phyloP scores from a whole-genome alignment of 176 grass and related monocot genomes.

The Phyllostachys edulis region DNA sequence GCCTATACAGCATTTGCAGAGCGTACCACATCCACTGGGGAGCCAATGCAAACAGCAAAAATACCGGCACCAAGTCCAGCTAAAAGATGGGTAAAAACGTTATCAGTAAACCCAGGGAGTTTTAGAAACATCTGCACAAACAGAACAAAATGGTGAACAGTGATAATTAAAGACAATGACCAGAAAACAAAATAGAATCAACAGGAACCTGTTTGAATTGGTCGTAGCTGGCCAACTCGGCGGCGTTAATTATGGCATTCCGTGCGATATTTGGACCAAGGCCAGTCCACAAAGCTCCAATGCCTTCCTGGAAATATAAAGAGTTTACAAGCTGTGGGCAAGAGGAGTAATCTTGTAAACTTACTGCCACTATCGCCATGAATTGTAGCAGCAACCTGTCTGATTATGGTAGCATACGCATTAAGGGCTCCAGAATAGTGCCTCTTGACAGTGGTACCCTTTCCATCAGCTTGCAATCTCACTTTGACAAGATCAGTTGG shows the following conservation, averaged over 20 bases:
- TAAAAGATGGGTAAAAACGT: constrained; percentile 89
- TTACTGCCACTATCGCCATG: background rate
- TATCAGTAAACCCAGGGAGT: constrained; percentile 89
- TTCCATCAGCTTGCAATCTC: constrained; percentile 73
- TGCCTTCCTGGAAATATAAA: constrained; percentile 68
- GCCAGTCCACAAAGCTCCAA: constrained; percentile 84
- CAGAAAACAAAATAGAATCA: constrained; percentile 21
- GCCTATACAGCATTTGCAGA: constrained; percentile 4
- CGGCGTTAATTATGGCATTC: constrained; percentile 93
- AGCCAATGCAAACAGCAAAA: constrained; percentile 91
- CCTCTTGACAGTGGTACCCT: constrained; percentile 57
- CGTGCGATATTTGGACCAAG: constrained; percentile 91
- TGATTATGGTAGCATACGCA: constrained; percentile 82
- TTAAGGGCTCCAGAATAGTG: constrained; percentile 95
- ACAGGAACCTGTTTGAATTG: constrained; percentile 76
- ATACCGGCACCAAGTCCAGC: constrained; percentile 88
- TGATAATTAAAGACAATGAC: background rate
- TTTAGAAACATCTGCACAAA: constrained; percentile 72
- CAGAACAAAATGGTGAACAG: constrained; percentile 42
- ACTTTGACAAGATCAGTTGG: no score
- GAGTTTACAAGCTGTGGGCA: background rate
- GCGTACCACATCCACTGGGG: constrained; percentile 84
- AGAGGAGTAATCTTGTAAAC: constrained; percentile 26
- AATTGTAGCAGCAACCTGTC: constrained; percentile 54
- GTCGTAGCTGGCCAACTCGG: constrained; percentile 92